These are phyloP conservation scores for Lineolata rhizophorae DNA, from an alignment of 495 filamentous ascomycete species.

Conservation along the genomic window DNA sequence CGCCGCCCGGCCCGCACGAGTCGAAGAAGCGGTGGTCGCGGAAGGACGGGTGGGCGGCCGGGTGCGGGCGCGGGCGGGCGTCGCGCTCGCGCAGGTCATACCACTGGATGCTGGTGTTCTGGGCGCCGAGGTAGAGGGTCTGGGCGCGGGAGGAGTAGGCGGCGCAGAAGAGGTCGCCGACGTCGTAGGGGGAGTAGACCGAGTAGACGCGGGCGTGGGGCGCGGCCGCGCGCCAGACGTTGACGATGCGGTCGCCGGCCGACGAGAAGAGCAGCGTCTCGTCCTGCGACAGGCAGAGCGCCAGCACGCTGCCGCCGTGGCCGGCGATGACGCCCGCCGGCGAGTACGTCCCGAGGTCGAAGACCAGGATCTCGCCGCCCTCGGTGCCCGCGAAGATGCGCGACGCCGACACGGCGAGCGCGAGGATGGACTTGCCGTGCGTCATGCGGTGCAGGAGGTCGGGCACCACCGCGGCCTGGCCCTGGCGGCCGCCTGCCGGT, in stretches of 20 bases:
- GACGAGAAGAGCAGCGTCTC: constrained; percentile 66
- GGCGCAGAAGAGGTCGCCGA: constrained; percentile 87
- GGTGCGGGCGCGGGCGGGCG: constrained; percentile 33
- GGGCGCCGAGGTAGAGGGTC: constrained; percentile 77
- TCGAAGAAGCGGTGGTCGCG: constrained; percentile 92
- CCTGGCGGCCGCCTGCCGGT: too few relatives aligned
- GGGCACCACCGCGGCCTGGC: not conserved
- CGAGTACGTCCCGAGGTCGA: constrained; percentile 72
- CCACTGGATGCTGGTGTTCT: constrained; percentile 80
- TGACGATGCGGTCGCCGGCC: constrained; percentile 82
- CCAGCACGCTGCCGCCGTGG: constrained; percentile 77
- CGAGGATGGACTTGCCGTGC: constrained; percentile 50
- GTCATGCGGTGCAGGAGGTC: constrained; percentile 40
- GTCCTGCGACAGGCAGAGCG: constrained; percentile 57
- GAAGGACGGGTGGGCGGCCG: constrained; percentile 48
- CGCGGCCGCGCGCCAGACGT: constrained; percentile 31
- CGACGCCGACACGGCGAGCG: constrained; percentile 36
- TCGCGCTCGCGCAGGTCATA: constrained; percentile 34
- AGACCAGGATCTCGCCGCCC: constrained; percentile 75
- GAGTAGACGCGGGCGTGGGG: constrained; percentile 56
- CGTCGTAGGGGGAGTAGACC: constrained; percentile 83
- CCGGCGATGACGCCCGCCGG: constrained; percentile 53
- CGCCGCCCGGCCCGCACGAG: constrained; percentile 63
- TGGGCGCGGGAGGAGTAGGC: constrained; percentile 57
- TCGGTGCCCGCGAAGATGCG: constrained; percentile 78